phyloP scores from a whole-genome alignment of 2,329 filamentous ascomycete genomes.

The Dryadomyces quercus-mongolicae region DNA sequence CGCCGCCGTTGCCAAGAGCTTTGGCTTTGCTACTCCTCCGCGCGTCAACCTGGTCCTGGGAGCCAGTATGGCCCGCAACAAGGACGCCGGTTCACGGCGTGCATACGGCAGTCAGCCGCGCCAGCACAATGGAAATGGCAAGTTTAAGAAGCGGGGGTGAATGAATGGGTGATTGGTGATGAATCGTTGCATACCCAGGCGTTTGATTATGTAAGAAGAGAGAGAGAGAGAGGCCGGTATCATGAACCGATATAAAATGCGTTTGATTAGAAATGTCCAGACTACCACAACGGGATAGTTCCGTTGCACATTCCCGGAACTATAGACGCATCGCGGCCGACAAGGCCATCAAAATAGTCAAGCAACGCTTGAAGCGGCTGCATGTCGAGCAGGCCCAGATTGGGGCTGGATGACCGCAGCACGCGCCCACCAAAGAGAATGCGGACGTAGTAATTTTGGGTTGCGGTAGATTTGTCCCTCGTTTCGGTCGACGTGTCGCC shows the following conservation, averaged over 20 bases:
- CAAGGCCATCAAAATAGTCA: conserved; percentile 59
- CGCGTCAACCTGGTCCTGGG: conserved; percentile 69
- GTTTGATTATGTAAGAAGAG: not conserved
- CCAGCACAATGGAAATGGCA: conserved; percentile 26
- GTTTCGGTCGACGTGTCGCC: conserved; percentile 5
- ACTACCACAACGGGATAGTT: conserved; percentile 1
- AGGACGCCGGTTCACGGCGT: conserved; percentile 43
- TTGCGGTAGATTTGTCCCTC: not conserved
- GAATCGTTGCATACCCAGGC: not conserved
- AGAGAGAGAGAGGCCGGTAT: not conserved
- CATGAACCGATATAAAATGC: not conserved
- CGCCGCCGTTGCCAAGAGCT: conserved; percentile 72
- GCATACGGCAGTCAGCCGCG: conserved; percentile 69
- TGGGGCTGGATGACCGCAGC: conserved; percentile 55
- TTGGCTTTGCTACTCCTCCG: conserved; percentile 67
- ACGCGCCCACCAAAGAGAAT: conserved; percentile 61
- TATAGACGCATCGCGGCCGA: conserved; percentile 38
- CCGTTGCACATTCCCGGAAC: conserved; percentile 13
- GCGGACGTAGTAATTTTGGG: conserved; percentile 37
- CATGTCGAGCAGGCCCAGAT: conserved; percentile 59
- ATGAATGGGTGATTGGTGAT: not conserved
- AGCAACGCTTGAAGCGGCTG: conserved; percentile 52
- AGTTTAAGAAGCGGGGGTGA: conserved; percentile 9
- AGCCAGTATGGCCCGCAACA: conserved; percentile 62
- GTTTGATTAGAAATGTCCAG: not conserved